phyloP scores from a whole-genome alignment of 108 stramenopile species.

The Discostella stelligeroides region DNA sequence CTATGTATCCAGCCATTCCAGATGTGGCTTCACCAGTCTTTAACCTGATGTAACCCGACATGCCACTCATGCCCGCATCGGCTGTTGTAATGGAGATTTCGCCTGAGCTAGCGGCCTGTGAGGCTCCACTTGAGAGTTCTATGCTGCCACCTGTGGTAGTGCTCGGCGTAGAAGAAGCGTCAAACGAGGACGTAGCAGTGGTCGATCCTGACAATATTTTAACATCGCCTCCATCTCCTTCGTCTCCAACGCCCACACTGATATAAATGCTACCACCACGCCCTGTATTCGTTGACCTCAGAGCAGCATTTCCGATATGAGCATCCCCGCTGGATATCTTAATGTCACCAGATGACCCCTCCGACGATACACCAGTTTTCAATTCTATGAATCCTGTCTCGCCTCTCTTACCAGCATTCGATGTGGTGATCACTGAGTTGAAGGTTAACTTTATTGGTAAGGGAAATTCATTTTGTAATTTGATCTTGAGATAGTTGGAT shows the following conservation, averaged over 20 bases:
- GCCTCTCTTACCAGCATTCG: conserved; percentile 18
- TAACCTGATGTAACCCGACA: background rate
- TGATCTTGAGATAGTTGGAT: background rate
- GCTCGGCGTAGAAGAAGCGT: background rate
- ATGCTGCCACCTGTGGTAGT: background rate
- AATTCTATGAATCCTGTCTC: conserved; percentile 8
- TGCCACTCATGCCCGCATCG: conserved; percentile 1
- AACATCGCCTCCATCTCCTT: conserved; percentile 7
- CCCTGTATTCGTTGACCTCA: background rate
- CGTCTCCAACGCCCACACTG: conserved; percentile 7
- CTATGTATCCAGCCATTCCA: conserved; percentile 14
- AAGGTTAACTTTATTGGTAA: background rate
- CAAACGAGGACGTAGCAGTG: background rate
- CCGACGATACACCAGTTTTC: conserved; percentile 2
- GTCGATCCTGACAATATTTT: conserved; percentile 2
- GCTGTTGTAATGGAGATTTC: conserved; percentile 8
- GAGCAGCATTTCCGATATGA: background rate
- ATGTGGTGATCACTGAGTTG: background rate
- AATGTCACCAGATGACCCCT: background rate
- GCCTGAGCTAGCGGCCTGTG: background rate
- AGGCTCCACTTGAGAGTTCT: background rate
- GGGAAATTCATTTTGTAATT: background rate
- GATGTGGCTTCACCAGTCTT: conserved; percentile 1
- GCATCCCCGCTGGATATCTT: conserved; percentile 2
- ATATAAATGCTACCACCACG: conserved; percentile 6